Percentiles rank a stretch among this genome's conserved stretches.
phyloP scores from a whole-genome alignment of 2,329 filamentous ascomycete genomes.

The Fusarium odoratissimum region DNA sequence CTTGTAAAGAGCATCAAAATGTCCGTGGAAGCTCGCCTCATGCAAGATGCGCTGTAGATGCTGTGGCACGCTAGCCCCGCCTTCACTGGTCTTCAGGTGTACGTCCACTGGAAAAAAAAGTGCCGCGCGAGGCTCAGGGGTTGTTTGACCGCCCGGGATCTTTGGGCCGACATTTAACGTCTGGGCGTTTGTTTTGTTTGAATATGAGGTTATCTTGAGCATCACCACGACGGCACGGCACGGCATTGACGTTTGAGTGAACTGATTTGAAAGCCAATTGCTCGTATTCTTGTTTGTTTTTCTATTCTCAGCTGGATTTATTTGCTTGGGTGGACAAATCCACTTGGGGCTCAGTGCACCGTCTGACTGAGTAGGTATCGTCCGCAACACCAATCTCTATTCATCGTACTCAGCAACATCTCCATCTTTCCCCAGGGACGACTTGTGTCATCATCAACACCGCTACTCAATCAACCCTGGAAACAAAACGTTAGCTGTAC shows the following conservation, averaged over 20 bases:
- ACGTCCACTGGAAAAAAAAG: constrained; percentile 19
- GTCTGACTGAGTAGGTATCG: background rate
- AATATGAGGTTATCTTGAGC: constrained; percentile 27
- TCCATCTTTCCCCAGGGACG: background rate
- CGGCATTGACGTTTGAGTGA: background rate
- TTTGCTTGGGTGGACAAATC: background rate
- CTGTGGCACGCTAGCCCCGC: constrained; percentile 11
- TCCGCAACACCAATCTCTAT: background rate
- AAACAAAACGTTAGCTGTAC: constrained; percentile 35
- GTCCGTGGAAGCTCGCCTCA: background rate
- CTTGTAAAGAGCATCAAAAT: background rate
- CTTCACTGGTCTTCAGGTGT: constrained; percentile 19
- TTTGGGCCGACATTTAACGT: constrained; percentile 34
- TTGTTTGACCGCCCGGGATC: constrained; percentile 43
- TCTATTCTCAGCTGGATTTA: background rate
- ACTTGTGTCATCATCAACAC: constrained; percentile 6
- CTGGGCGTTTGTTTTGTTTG: constrained; percentile 32
- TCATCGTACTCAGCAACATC: background rate
- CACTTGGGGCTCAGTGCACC: constrained; percentile 11
- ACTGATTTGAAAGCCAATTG: background rate
- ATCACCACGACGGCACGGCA: background rate
- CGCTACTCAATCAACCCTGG: background rate
- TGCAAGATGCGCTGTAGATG: constrained; percentile 38
- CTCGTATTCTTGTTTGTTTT: background rate
- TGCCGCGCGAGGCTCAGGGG: constrained; percentile 10